Evolutionary conservation across 2,329 filamentous ascomycete species (phyloP).

Genomic region (Helotiales sp.): DNA sequence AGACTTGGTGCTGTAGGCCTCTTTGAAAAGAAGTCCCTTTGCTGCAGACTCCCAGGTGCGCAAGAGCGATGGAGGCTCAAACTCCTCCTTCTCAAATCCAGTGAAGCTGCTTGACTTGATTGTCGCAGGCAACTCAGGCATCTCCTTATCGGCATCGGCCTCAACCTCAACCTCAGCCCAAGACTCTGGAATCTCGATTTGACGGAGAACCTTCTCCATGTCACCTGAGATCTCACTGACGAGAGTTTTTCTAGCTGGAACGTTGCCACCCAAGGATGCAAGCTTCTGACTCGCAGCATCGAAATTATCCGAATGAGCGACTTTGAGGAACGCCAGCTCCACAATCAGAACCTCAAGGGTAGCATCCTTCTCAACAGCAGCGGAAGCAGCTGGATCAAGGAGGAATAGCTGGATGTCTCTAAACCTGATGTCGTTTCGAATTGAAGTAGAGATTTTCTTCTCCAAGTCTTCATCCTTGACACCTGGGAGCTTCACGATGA

Average conservation of each 20-base stretch:
- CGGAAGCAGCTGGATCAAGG: constrained; percentile 69
- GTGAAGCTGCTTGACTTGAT: constrained; percentile 81
- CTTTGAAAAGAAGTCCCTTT: constrained; percentile 89
- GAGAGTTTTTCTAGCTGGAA: constrained; percentile 25
- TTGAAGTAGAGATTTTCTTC: constrained; percentile 72
- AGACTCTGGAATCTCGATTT: constrained; percentile 73
- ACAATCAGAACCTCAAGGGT: constrained; percentile 65
- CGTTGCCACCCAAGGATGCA: constrained; percentile 56
- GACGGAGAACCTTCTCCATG: constrained; percentile 68
- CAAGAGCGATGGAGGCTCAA: constrained; percentile 65
- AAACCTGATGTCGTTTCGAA: constrained; percentile 70
- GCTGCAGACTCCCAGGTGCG: constrained; percentile 81
- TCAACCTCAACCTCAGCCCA: constrained; percentile 71
- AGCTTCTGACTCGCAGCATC: constrained; percentile 66
- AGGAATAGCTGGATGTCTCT: constrained; percentile 73
- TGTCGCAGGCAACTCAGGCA: constrained; percentile 57
- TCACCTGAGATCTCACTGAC: constrained; percentile 62
- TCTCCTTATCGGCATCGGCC: constrained; percentile 57
- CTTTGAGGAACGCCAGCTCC: constrained; percentile 80
- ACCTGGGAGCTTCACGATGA: constrained; percentile 75
- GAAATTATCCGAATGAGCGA: constrained; percentile 68
- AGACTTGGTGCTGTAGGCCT: constrained; percentile 77
- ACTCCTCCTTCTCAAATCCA: constrained; percentile 73
- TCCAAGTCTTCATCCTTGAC: constrained; percentile 88
- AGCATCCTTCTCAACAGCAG: constrained; percentile 65